Evolutionary conservation across 352 stramenopile genomes (phyloP), one percentile per base, ranked within the genome.

Genomic region (Pythium guiyangense): DNA sequence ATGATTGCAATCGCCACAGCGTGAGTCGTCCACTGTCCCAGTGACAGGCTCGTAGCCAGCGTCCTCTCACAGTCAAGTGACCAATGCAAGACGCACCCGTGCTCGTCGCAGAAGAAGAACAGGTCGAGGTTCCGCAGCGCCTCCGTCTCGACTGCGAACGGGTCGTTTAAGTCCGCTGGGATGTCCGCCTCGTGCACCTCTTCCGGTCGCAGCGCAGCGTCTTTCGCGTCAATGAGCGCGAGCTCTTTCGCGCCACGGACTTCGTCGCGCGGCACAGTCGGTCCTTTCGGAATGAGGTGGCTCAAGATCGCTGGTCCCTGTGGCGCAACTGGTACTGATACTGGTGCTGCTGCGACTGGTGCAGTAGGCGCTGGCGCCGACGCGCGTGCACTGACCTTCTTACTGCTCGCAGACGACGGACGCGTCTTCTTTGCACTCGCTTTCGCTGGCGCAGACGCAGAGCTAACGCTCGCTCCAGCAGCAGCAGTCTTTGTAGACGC

Each of bases 101-200:
- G 65, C 50, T 94, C 79, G 45, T 94, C 84, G 43, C 84, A 94
- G 52, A 94, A 94, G 71, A 88, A 94, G 45, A 94, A 94, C 63
- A 90, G 60, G 40, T 94, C 84, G 29, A 94, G 69, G 53, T 87
- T 87, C 5, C 84, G 84, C 45, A 94, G 61, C 5, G 73, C 74
- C 54, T 94, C 84, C 37, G 69, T 66, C 45, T 81, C 82, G 40
- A 85, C 65, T 17, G 79, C 72, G 54, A 76, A 85, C 25, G 70
- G 70, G 53, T 92, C 82, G 44, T 90, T 84, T 49, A 89, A 92
- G 55, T 86, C 69, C 0, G 57, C 37, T 6, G 79, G 67, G 11
- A 92, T 80, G 43, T 86, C 73, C n/a, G 51, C 64, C 44, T 92
- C 82, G n/a, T 71, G 55, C 15, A 68, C 65, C 71, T 92, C 82